Base-by-base conservation (phyloP, 805 yeast species). In the Huiozyma sinensis region DNA sequence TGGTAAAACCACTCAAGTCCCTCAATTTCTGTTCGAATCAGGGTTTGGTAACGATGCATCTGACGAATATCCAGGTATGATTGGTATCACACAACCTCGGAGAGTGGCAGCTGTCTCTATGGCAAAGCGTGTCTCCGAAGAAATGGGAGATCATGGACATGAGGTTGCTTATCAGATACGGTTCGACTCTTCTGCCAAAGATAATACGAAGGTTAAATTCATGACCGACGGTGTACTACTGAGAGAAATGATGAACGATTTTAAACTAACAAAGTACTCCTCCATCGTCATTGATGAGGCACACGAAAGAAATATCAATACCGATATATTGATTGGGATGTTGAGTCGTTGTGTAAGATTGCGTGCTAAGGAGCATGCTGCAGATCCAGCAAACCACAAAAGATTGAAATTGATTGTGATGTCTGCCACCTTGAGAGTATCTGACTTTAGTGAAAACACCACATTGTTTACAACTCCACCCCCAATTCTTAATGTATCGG, bases 1-100 rank as follows among this genome's bases (percentile, higher is more conserved):
- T 2, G 98, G 98, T 65, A 92, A 92, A 62, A 92, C 98, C 1
- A 92, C 99, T 0, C 99, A 92, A 65, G 89, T 92, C 5, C 98
- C 99, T 0, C 99, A 92, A 60, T 92, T 92, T 56, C 65, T 92
- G 38, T 87, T 79, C 57, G 99, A 92, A 64, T 77, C 95, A 0
- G 97, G 97, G 1, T 90, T 82, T 58, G 97, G 96, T 5, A 61
- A 66, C 38, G 52, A 60, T 6, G 71, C 72, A 6, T 65, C 67
- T 6, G 67, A 77, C 6, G 77, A 77, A 6, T 76, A 79, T 9
- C 90, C 95, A 0, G 97, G 97, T 1, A 83, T 90, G 89, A 86
- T 92, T 54, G 98, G 97, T 45, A 72, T 92, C 27, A 92, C 99
- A 0, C 98, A 92, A 65, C 95, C 95, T 2, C 76, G 95, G 71